phyloP scores from a whole-genome alignment of 108 stramenopile species.

The Cyclotella baltica region DNA sequence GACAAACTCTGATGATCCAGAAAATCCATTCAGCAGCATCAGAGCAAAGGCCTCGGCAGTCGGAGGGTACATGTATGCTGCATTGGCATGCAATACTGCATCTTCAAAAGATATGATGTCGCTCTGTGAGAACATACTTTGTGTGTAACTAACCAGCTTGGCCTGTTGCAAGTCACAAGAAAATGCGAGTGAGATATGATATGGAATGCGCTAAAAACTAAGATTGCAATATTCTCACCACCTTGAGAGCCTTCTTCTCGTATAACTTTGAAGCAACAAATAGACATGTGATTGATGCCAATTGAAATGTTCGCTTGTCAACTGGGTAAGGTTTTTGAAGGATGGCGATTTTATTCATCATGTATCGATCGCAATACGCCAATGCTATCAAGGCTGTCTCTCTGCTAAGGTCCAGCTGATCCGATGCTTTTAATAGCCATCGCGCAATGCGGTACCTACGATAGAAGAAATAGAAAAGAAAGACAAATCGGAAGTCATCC shows the following conservation, averaged over 20 bases:
- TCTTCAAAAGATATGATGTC: slow-evolving; percentile 27
- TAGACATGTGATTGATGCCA: slow-evolving; percentile 31
- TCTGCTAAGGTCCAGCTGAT: slow-evolving; percentile 34
- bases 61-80: slow-evolving; percentile 32
- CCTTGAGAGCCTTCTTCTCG: slow-evolving; percentile 35
- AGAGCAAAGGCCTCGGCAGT: slow-evolving; percentile 31
- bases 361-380: slow-evolving; percentile 24
- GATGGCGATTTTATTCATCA: neutral
- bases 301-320: slow-evolving; percentile 25
- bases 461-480: too few relatives aligned
- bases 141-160: slow-evolving; percentile 25
- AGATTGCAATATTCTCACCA: slow-evolving; percentile 10
- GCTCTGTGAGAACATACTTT: slow-evolving; percentile 13
- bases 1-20: neutral
- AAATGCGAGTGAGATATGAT: neutral
- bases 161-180: slow-evolving; percentile 6
- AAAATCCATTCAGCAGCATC: slow-evolving; percentile 31
- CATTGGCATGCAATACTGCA: slow-evolving; percentile 1
- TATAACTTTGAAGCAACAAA: slow-evolving; percentile 40
- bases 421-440: slow-evolving; percentile 43
- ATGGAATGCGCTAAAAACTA: neutral
- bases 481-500: too few relatives aligned
- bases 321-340: too few relatives aligned
- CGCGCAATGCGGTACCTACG: slow-evolving; percentile 47
- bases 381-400: slow-evolving; percentile 43